These are phyloP conservation scores for Bipolaris bicolor DNA, from an alignment of 2,329 filamentous ascomycete genomes.

Conservation along the genomic window DNA sequence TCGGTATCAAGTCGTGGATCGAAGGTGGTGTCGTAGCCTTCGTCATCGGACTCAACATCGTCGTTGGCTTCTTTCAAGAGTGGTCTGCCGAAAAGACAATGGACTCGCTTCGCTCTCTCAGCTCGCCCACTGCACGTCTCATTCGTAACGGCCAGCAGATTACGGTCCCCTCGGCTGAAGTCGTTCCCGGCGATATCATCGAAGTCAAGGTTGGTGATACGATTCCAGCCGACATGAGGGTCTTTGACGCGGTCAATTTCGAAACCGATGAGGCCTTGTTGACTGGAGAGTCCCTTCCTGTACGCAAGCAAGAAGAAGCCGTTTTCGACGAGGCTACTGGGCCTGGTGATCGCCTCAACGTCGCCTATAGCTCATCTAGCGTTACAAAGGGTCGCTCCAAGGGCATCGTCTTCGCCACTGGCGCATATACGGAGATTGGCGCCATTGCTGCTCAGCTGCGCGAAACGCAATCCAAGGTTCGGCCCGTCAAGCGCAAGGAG, in stretches of 20 bases:
- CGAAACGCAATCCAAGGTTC: conserved; percentile 50
- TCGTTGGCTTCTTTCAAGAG: conserved; percentile 56
- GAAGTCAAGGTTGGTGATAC: conserved; percentile 68
- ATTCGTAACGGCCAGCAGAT: conserved; percentile 61
- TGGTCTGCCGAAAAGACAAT: conserved; percentile 57
- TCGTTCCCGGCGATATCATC: conserved; percentile 71
- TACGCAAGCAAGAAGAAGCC: conserved; percentile 65
- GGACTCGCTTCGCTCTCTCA: conserved; percentile 53
- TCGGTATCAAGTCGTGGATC: conserved; percentile 55
- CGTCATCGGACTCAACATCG: conserved; percentile 54
- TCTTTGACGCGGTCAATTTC: conserved; percentile 70
- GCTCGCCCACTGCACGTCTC: conserved; percentile 52
- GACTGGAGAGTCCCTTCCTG: conserved; percentile 72
- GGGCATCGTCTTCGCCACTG: conserved; percentile 70
- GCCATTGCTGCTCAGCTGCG: conserved; percentile 72
- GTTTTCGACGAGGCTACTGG: conserved; percentile 61
- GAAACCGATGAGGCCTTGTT: conserved; percentile 75
- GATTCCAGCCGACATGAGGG: conserved; percentile 68
- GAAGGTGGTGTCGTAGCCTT: conserved; percentile 56
- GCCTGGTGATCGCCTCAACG: conserved; percentile 71
- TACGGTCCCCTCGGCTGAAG: conserved; percentile 60
- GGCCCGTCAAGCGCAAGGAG: conserved; percentile 51
- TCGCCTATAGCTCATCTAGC: conserved; percentile 64
- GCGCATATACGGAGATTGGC: conserved; percentile 75
- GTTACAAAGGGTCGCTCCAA: conserved; percentile 62